Conservation (phyloP, 176 grass and related monocot genomes). For the Saccharum spontaneum region DNA sequence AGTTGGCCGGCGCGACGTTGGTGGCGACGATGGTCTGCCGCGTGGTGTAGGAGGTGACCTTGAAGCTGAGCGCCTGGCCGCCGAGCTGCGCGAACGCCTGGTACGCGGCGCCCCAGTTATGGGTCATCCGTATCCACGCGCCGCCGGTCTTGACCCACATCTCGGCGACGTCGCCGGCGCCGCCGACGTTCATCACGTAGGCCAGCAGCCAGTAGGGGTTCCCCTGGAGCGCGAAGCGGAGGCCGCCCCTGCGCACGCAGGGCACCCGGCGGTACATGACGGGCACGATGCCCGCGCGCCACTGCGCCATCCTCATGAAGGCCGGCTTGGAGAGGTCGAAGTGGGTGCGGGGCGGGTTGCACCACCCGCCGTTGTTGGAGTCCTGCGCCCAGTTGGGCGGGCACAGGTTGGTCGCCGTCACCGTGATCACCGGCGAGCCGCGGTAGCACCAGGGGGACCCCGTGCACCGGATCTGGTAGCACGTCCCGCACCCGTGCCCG, state of each 20-base stretch:
- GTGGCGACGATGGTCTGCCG: slow-evolving; percentile 49
- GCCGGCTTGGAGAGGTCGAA: slow-evolving; percentile 86
- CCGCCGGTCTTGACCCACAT: slow-evolving; percentile 50
- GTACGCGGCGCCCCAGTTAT: slow-evolving; percentile 68
- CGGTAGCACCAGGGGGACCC: slow-evolving; percentile 47
- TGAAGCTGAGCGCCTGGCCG: slow-evolving; percentile 63
- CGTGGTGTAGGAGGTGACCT: slow-evolving; percentile 68
- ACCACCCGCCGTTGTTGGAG: slow-evolving; percentile 73
- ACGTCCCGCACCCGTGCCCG: slow-evolving; percentile 62
- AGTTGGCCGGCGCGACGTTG: slow-evolving; percentile 53
- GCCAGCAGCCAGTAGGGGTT: slow-evolving; percentile 74
- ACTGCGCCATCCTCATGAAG: slow-evolving; percentile 69
- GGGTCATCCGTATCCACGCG: slow-evolving; percentile 66
- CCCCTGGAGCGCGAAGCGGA: slow-evolving; percentile 59
- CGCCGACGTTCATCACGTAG: slow-evolving; percentile 72
- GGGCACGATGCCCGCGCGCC: slow-evolving; percentile 73
- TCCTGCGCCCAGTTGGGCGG: slow-evolving; percentile 78
- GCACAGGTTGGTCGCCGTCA: slow-evolving; percentile 82
- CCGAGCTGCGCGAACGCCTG: slow-evolving; percentile 70
- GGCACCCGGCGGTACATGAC: slow-evolving; percentile 84
- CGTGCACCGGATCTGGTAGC: slow-evolving; percentile 74
- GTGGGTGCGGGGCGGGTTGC: slow-evolving; percentile 81
- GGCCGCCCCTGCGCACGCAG: slow-evolving; percentile 44
- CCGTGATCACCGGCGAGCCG: slow-evolving; percentile 63
- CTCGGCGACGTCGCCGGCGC: slow-evolving; percentile 56